Conservation (phyloP, 2,329 filamentous ascomycete species). For the Coleophoma eucalyptorum region DNA sequence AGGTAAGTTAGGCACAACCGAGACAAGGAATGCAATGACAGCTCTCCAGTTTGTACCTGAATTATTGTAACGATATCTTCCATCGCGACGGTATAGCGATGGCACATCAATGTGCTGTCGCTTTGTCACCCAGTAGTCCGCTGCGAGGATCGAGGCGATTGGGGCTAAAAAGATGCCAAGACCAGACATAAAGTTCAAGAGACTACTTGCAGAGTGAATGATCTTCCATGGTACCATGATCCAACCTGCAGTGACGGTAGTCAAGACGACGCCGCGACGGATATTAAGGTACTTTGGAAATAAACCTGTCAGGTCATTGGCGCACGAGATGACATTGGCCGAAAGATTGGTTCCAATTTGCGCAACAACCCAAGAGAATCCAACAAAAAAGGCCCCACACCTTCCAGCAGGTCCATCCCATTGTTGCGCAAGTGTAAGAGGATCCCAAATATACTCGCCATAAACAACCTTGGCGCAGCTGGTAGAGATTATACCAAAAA, state of each 20-base stretch:
- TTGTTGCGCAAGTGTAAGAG: conserved; percentile 16
- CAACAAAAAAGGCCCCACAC: conserved; percentile 27
- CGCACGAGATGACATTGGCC: conserved; percentile 31
- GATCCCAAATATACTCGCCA: conserved; percentile 27
- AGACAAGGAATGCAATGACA: conserved; percentile 18
- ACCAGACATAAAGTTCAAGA: conserved; percentile 28
- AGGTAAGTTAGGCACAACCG: conserved; percentile 18
- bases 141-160: conserved; percentile 32
- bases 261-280: conserved; percentile 38
- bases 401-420: conserved; percentile 22
- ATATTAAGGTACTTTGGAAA: conserved; percentile 49
- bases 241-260: conserved; percentile 35
- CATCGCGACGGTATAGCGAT: conserved; percentile 25
- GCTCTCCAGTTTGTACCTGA: conserved; percentile 21
- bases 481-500: conserved; percentile 25
- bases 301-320: conserved; percentile 37
- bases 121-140: conserved; percentile 29
- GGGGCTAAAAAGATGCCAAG: conserved; percentile 33
- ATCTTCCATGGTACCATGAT: conserved; percentile 46
- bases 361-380: conserved; percentile 24
- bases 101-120: conserved; percentile 28
- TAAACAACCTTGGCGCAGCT: conserved; percentile 27
- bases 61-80: conserved; percentile 22
- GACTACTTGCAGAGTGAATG: conserved; percentile 26
- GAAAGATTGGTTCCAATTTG: conserved; percentile 35